Base-by-base conservation (phyloP, 2,329 filamentous ascomycete species). In the Septoria linicola region DNA sequence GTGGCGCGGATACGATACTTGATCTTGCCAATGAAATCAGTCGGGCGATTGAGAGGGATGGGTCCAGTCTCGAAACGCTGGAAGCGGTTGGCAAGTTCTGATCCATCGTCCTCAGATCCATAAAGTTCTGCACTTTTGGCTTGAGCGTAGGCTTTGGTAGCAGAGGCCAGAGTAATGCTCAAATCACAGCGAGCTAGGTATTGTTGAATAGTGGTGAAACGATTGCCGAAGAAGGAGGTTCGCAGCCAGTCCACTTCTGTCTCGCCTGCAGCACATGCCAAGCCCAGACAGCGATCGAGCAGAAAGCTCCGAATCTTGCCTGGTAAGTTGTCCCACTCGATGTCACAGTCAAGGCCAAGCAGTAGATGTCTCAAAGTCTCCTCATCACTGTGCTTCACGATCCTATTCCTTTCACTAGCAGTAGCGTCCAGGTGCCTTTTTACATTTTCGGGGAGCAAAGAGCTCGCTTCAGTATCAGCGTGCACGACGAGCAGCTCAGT, bases 301-400 rank as follows among this genome's bases (percentile, higher is more conserved):
- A 80, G 66, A 5, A 75, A 60, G n/a, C 66, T 63, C 37, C 78
- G 70, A 48, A 80, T 71, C 6, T 72, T 67, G 13, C 69, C 60
- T 2, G 77, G 75, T 8, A 80, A 63, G 19, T 60, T 65, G 31
- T 80, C 77, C 78, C 78, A 81, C 23, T 77, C 68, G 8, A 69
- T 70, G 46, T 80, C 76, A 41, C 70, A 70, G 34, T 79, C 70
- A 23, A 77, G 71, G 0, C 76, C 76, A 19, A 80, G 63, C 41
- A 59, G 49, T 1, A 61, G 63, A 48, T 74, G 70, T 14, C 70
- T 68, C 11, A 80, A 63, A 1, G 77, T 62, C 32, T 51, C 41
- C 3, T 37, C 19, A 13, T 45, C 34, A 25, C 41, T 23, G 13
- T 43, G 17, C 21, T 39, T 35, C 17, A 41, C 35, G 16, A 51